These are phyloP conservation scores for Metrosideros polymorpha DNA, from an alignment of 441 rosid genomes.

Conservation along the genomic window DNA sequence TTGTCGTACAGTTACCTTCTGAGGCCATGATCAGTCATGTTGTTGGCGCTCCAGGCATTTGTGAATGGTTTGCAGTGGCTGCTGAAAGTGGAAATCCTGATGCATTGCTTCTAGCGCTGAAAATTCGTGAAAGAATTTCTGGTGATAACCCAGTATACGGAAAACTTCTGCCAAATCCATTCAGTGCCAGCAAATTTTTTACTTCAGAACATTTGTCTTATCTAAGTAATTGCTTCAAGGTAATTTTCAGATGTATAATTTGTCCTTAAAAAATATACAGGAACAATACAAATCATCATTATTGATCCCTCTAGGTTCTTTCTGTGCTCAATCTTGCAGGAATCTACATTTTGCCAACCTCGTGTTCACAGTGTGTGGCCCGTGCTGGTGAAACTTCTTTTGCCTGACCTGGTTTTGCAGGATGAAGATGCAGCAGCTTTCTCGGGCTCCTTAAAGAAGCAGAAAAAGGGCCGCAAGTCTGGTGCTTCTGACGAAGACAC, in stretches of 20 bases:
- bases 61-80: constrained; percentile 69
- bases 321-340: constrained; percentile 41
- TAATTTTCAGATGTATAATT: constrained; percentile 5
- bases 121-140: constrained; percentile 48
- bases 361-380: constrained; percentile 89
- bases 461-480: constrained; percentile 65
- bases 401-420: constrained; percentile 62
- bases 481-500: constrained; percentile 74
- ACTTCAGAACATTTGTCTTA: constrained; percentile 58
- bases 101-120: constrained; percentile 83
- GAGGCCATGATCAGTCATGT: constrained; percentile 58
- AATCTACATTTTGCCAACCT: constrained; percentile 94
- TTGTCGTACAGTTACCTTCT: constrained; percentile 48
- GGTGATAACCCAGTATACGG: constrained; percentile 35
- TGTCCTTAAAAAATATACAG: background rate
- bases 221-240: constrained; percentile 78
- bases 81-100: constrained; percentile 77
- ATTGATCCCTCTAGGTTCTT: background rate
- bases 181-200: constrained; percentile 52
- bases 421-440: constrained; percentile 49
- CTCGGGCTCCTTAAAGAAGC: constrained; percentile 72
- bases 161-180: constrained; percentile 73
- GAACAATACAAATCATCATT: background rate
- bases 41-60: constrained; percentile 56
- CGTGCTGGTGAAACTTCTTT: constrained; percentile 54